Base-by-base conservation (phyloP, 2,329 filamentous ascomycete species). In the Colletotrichum theobromicola region DNA sequence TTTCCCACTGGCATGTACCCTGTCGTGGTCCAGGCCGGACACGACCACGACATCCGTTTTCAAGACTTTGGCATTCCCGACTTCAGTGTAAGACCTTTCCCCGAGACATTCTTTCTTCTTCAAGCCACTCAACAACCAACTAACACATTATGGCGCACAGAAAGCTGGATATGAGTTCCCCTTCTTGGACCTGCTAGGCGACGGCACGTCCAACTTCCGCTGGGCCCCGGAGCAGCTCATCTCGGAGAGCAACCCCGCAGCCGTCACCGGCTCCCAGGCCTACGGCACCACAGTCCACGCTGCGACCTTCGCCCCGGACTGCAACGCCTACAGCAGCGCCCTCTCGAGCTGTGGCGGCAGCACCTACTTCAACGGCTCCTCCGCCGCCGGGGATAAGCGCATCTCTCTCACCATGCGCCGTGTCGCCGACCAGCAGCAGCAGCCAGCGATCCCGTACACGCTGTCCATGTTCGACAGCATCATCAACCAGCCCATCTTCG, bases 1-100 rank as follows among this genome's bases (percentile, higher is more conserved):
- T 89, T 91, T 42, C 88, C 89, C 0, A 71, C 79, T 13, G 87
- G 85, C 76, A 88, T 86, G 85, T 91, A 90, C 76, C 89, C 90
- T 2, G 86, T 89, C 53, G 76, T 90, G 70, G 76, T 89, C 8
- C 87, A 89, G 77, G 86, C 86, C 2, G 84, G 86, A 7, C 83
- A 87, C 30, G 88, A 90, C 76, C 88, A 90, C 72, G 88, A 89
- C 63, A 83, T 90, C 10, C 85, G 86, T 74, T 80, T 87, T 5
- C 82, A 81, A 30, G 84, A 82, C 4, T 81, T 81, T 35, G 79
- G 83, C 21, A 79, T 86, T 8, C 80, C 85, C 0, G 88, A 90
- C 78, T 90, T 90, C 64, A 83, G 85, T 28, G 87, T 89, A 80
- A 78, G 87, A 77, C 4, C 24, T 32, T 8, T 21, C 3, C 53